phyloP scores from a whole-genome alignment of 2,329 filamentous ascomycete genomes.

The Fusarium agapanthi region DNA sequence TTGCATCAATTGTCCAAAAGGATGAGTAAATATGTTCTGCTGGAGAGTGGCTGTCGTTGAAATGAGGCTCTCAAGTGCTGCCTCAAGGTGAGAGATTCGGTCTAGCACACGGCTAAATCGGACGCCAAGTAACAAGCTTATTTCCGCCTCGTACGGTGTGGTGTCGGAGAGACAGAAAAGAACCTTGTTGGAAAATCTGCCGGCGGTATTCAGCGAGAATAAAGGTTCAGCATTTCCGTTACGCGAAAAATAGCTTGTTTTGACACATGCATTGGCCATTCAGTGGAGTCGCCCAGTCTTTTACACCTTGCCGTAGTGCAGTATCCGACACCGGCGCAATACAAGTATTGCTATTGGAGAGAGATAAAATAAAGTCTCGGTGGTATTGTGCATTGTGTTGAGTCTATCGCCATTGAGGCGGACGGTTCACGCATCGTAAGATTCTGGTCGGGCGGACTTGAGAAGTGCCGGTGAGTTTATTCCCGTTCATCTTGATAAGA shows the following conservation, averaged over 20 bases:
- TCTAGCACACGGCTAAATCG: conserved; percentile 7
- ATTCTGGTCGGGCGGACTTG: background rate
- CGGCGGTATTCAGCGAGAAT: background rate
- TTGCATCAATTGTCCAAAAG: background rate
- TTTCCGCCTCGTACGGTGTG: conserved; percentile 1
- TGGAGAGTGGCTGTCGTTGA: background rate
- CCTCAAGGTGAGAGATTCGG: background rate
- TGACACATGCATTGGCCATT: conserved; percentile 25
- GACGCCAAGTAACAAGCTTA: conserved; percentile 21
- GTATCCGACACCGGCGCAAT: conserved; percentile 20
- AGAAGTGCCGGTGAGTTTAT: background rate
- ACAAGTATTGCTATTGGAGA: conserved; percentile 6
- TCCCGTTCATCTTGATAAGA: background rate
- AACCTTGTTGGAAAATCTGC: background rate
- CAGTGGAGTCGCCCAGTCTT: conserved; percentile 22
- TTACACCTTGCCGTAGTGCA: background rate
- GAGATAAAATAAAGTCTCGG: background rate
- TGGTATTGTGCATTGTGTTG: background rate
- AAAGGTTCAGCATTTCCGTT: conserved; percentile 18
- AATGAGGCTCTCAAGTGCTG: conserved; percentile 7
- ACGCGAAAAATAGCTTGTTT: conserved; percentile 30
- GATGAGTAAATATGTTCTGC: background rate
- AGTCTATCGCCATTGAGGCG: background rate
- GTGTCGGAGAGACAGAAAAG: background rate
- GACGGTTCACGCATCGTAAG: background rate